A percentile compares a stretch with the other conserved stretches of the same genome.
Conservation (phyloP, 1,284 basidiomycete genomes). For the Sporisorium scitamineum region DNA sequence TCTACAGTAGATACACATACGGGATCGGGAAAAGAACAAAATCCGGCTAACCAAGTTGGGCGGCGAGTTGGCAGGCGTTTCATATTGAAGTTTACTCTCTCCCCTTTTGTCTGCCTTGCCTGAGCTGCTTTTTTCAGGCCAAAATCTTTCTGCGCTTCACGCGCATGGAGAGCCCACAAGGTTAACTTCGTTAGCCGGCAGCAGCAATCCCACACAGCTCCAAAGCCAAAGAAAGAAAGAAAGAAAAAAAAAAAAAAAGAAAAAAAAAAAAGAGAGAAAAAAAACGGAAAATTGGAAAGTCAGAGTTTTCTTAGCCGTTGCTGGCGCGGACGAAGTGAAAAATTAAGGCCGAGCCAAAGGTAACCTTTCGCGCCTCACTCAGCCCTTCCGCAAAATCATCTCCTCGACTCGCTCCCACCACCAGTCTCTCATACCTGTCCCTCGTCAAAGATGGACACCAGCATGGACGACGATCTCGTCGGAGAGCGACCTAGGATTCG, state of each 20-base stretch:
- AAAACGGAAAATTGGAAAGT: background rate
- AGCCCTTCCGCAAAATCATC: slow-evolving; percentile 2
- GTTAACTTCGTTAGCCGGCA: background rate
- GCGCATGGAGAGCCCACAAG: too few species aligned
- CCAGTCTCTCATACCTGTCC: slow-evolving; percentile 3
- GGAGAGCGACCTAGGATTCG: slow-evolving; percentile 40
- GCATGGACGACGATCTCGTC: slow-evolving; percentile 35
- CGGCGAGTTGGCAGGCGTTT: too few species aligned
- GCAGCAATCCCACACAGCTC: too few species aligned
- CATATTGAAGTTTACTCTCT: too few species aligned
- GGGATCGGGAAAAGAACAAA: too few species aligned
- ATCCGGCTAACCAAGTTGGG: too few species aligned
- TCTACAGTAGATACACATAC: background rate
- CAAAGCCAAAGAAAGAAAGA: background rate
- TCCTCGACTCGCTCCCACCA: background rate
- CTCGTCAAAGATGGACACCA: slow-evolving; percentile 21
- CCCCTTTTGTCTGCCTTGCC: too few species aligned
- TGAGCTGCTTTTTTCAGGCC: background rate
- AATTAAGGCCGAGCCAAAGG: background rate
- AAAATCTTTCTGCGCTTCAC: too few species aligned
- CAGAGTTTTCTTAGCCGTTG: background rate
- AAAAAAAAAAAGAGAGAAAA: background rate
- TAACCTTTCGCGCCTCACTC: background rate
- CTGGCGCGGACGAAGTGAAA: background rate
- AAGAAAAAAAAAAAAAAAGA: background rate